Conservation (phyloP, 805 yeast species). For the Maudiozyma barnettii region DNA sequence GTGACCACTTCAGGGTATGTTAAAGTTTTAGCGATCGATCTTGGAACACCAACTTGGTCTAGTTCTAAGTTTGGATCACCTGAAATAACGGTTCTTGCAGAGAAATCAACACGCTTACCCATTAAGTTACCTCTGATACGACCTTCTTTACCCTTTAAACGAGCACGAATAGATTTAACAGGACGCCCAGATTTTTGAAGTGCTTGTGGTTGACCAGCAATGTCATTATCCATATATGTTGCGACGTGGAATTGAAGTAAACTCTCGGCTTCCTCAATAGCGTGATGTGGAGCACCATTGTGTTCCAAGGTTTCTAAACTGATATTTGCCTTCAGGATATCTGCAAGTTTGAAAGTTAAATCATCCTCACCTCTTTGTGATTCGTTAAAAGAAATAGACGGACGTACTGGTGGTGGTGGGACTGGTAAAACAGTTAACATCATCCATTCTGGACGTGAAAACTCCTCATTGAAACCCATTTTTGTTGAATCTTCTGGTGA, state of each 20-base stretch:
- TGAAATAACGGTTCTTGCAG: constrained; percentile 97
- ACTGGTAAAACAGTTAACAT: constrained; percentile 95
- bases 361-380: constrained; percentile 99
- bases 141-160: constrained; percentile 98
- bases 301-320: constrained; percentile 95
- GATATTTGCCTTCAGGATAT: constrained; percentile 90
- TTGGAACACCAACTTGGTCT: constrained; percentile 98
- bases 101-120: constrained; percentile 99
- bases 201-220: constrained; percentile 99
- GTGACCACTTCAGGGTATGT: constrained; percentile 97
- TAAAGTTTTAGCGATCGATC: constrained; percentile 88
- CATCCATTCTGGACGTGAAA: constrained; percentile 98
- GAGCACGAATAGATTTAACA: constrained; percentile 96
- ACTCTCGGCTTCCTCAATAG: constrained; percentile 91
- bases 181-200: constrained; percentile 98
- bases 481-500: constrained; percentile 70
- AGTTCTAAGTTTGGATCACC: constrained; percentile 97
- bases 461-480: constrained; percentile 88
- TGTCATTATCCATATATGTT: constrained; percentile 98
- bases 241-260: constrained; percentile 96
- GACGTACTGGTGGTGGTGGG: constrained; percentile 99
- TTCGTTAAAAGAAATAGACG: constrained; percentile 95
- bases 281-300: constrained; percentile 99
- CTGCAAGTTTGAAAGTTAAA: constrained; percentile 93
- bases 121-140: constrained; percentile 95